These are phyloP conservation scores for Mortierella antarctica DNA, from an alignment of 192 early-diverging fungal species.

Conservation along the genomic window DNA sequence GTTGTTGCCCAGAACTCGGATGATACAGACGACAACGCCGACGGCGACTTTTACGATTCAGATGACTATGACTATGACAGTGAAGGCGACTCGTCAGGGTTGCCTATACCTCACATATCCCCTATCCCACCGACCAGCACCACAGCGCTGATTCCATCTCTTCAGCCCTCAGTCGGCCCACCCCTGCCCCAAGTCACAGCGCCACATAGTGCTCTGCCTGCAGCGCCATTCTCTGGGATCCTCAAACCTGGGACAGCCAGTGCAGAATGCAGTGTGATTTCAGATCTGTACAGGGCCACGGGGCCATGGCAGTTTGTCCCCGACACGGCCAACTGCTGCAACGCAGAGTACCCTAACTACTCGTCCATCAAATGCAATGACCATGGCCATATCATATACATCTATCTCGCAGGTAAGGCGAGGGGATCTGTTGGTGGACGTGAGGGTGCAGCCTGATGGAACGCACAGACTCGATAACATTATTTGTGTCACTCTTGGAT, in stretches of 20 bases:
- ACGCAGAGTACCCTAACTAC: conserved; percentile 41
- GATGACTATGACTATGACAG: no score
- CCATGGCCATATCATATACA: conserved; percentile 36
- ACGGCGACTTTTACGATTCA: no score
- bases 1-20: no score
- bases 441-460: no score
- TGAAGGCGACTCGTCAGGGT: no score
- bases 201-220: neutral
- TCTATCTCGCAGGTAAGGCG: conserved; percentile 35
- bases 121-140: neutral
- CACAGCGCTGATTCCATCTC: neutral
- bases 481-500: neutral
- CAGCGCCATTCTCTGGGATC: conserved; percentile 19
- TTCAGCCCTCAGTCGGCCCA: no score
- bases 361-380: conserved; percentile 39
- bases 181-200: neutral
- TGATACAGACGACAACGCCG: no score
- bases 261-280: conserved; percentile 29
- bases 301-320: conserved; percentile 50
- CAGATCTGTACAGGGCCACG: conserved; percentile 38
- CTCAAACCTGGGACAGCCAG: conserved; percentile 33
- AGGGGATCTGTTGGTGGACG: neutral
- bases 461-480: neutral
- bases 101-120: no score
- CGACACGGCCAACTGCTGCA: conserved; percentile 44